phyloP scores from a whole-genome alignment of 2,329 filamentous ascomycete genomes.

The Helotiales sp. region DNA sequence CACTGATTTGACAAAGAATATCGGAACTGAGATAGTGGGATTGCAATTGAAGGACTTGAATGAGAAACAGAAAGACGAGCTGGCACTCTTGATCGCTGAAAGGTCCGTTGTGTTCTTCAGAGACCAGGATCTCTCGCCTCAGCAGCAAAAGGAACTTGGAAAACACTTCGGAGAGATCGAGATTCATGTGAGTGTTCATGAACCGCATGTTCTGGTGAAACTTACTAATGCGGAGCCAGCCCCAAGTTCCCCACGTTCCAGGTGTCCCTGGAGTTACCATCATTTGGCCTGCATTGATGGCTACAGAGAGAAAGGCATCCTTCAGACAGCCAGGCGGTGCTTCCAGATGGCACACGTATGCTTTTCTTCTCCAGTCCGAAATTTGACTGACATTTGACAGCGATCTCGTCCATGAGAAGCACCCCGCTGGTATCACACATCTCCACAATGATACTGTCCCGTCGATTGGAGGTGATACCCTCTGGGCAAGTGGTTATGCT shows the following conservation, averaged over 20 bases:
- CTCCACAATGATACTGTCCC: slow-evolving; percentile 66
- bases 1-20: slow-evolving; percentile 46
- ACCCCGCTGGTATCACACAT: slow-evolving; percentile 70
- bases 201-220: not conserved
- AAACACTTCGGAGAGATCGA: slow-evolving; percentile 66
- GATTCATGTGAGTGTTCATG: slow-evolving; percentile 56
- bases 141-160: slow-evolving; percentile 63
- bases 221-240: slow-evolving; percentile 42
- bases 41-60: slow-evolving; percentile 41
- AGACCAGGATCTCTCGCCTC: slow-evolving; percentile 52
- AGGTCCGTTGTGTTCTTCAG: slow-evolving; percentile 40
- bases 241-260: slow-evolving; percentile 70
- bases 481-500: slow-evolving; percentile 70
- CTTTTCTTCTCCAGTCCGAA: not conserved
- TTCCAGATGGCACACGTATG: slow-evolving; percentile 62
- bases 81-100: slow-evolving; percentile 44
- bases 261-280: slow-evolving; percentile 64
- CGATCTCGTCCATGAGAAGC: slow-evolving; percentile 69
- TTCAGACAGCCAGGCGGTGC: slow-evolving; percentile 70
- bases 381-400: slow-evolving; percentile 3
- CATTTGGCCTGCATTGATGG: slow-evolving; percentile 69
- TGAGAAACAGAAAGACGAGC: slow-evolving; percentile 42
- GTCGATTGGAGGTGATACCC: slow-evolving; percentile 64
- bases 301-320: slow-evolving; percentile 57
- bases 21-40: slow-evolving; percentile 44